These are phyloP conservation scores for Craspedostauros australis DNA, from an alignment of 108 stramenopile genomes.

Conservation along the genomic window DNA sequence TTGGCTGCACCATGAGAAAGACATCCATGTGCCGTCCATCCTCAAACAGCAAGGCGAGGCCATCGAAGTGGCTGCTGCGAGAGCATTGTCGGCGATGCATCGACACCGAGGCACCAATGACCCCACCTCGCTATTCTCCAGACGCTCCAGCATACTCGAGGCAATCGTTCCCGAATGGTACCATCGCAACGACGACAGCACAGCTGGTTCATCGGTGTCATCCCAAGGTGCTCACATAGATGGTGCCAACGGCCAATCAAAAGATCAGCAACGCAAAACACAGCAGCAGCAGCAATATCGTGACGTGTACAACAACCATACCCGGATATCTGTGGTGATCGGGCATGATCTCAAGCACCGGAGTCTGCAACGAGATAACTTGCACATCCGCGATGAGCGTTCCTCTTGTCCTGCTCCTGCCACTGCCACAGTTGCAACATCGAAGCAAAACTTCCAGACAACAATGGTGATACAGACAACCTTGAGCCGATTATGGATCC, in stretches of 20 bases:
- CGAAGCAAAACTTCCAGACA: no score
- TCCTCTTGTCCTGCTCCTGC: no score
- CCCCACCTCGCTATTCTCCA: no score
- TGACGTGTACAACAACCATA: background rate
- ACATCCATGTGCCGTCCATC: conserved; percentile 5
- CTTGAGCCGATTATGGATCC: conserved; percentile 65
- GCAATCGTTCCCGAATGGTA: conserved; percentile 26
- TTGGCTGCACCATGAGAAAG: conserved; percentile 13
- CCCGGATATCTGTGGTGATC: background rate
- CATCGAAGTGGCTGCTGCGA: no score
- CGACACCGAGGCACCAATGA: no score
- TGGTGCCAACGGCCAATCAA: background rate
- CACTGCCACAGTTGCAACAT: no score
- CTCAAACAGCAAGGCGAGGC: no score
- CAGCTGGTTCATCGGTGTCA: no score
- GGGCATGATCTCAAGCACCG: background rate
- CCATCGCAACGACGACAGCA: conserved; percentile 26
- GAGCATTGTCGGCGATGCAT: no score
- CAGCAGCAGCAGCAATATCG: background rate
- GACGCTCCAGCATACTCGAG: conserved; percentile 14
- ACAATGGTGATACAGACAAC: conserved; percentile 68
- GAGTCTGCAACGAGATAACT: conserved; percentile 1
- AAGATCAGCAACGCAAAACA: background rate
- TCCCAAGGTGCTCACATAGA: no score
- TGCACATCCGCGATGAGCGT: no score